Evolutionary conservation across 495 filamentous ascomycete species (phyloP).

Genomic region (Penicillium chermesinum): DNA sequence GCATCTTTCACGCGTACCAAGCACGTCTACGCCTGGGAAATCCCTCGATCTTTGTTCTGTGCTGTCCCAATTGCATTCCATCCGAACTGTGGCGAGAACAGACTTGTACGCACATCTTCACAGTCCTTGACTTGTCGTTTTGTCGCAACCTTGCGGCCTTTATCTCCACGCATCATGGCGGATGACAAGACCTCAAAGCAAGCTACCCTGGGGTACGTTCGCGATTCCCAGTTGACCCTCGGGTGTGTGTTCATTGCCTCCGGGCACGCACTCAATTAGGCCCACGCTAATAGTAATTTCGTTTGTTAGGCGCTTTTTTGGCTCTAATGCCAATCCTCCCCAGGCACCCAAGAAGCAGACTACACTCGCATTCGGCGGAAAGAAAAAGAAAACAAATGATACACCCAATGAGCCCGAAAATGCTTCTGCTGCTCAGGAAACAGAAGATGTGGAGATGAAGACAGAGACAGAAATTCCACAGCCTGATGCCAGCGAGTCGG

Average conservation of each 20-base stretch:
- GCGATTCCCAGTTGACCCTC: slow-evolving; percentile 70
- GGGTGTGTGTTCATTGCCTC: slow-evolving; percentile 56
- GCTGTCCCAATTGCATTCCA: not conserved
- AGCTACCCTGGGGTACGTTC: slow-evolving; percentile 90
- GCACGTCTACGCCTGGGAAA: not conserved
- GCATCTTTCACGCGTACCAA: not conserved
- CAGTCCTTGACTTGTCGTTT: not conserved
- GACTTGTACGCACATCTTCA: not conserved
- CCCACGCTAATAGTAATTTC: not conserved
- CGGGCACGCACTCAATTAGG: not conserved
- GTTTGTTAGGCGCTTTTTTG: slow-evolving; percentile 38
- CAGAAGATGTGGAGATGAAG: slow-evolving; percentile 39
- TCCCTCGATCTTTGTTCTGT: not conserved
- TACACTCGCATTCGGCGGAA: slow-evolving; percentile 59
- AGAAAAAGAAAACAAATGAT: slow-evolving; percentile 26
- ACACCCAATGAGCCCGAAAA: slow-evolving; percentile 9
- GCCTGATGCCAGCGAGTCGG: slow-evolving; percentile 6
- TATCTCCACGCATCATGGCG: slow-evolving; percentile 25
- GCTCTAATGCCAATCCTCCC: slow-evolving; percentile 31
- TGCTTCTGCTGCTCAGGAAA: slow-evolving; percentile 19
- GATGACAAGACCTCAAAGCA: slow-evolving; percentile 58
- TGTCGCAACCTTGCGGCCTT: not conserved
- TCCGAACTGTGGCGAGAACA: not conserved
- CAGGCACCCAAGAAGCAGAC: slow-evolving; percentile 63
- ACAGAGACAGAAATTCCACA: slow-evolving; percentile 22